Evolutionary conservation across 202 grass and related monocot species (phyloP).

Genomic region (Schoenoplectus tabernaemontani): DNA sequence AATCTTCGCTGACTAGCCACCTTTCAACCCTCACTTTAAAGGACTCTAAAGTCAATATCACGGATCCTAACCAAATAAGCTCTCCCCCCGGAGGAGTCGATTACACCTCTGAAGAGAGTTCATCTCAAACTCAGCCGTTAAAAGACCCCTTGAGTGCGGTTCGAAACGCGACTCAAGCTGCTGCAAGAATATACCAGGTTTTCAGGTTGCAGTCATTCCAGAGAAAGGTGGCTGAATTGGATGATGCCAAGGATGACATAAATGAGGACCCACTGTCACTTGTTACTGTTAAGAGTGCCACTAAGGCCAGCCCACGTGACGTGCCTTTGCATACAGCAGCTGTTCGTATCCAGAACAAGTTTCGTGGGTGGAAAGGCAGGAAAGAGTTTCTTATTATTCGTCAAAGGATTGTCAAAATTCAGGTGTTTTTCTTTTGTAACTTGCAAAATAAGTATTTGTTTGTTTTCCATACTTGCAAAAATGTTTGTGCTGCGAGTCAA

Average conservation of each 20-base stretch:
- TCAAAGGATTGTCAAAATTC: slow-evolving; percentile 92
- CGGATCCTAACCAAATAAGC: not conserved
- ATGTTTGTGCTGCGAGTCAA: not conserved
- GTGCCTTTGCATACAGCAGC: slow-evolving; percentile 63
- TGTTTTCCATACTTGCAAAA: not conserved
- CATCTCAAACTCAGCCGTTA: slow-evolving; percentile 47
- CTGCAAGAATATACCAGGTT: slow-evolving; percentile 94
- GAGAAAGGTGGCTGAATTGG: slow-evolving; percentile 81
- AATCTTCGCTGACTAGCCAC: slow-evolving; percentile 91
- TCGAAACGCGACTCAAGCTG: slow-evolving; percentile 92
- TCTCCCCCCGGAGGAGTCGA: not conserved
- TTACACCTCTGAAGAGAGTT: not conserved
- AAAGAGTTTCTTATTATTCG: slow-evolving; percentile 92
- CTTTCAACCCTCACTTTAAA: slow-evolving; percentile 68
- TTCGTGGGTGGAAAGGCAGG: slow-evolving; percentile 95
- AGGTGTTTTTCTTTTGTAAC: slow-evolving; percentile 40
- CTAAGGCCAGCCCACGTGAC: slow-evolving; percentile 48
- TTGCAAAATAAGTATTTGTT: not conserved
- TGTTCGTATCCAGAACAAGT: slow-evolving; percentile 94
- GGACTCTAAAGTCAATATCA: slow-evolving; percentile 43
- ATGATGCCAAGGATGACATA: slow-evolving; percentile 58
- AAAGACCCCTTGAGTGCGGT: slow-evolving; percentile 88
- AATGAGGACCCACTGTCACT: slow-evolving; percentile 61
- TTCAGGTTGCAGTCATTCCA: slow-evolving; percentile 94
- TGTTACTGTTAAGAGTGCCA: slow-evolving; percentile 55